These are phyloP conservation scores for Monocercomonoides exilis DNA, from an alignment of 78 protist genomes.

Conservation along the genomic window DNA sequence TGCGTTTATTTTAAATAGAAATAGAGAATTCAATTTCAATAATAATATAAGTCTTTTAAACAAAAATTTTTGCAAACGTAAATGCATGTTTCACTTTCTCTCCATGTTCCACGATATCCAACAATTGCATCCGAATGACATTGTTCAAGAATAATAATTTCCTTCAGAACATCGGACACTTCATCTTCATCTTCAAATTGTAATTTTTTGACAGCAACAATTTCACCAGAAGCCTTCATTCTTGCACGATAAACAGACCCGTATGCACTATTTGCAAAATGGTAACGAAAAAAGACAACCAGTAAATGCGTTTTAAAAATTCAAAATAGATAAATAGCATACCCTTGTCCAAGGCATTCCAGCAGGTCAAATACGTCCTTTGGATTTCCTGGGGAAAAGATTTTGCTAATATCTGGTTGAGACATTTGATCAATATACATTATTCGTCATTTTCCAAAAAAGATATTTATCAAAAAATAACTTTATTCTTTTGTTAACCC, in stretches of 20 bases:
- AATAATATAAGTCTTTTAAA: background rate
- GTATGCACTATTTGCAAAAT: background rate
- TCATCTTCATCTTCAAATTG: slow-evolving; percentile 7
- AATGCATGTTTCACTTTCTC: slow-evolving; percentile 6
- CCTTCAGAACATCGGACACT: background rate
- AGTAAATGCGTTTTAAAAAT: background rate
- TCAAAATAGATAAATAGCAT: background rate
- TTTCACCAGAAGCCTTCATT: background rate
- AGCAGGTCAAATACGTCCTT: background rate
- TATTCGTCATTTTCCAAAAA: too few species aligned
- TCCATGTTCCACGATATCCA: slow-evolving; percentile 6
- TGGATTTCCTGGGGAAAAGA: background rate
- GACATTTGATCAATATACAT: background rate
- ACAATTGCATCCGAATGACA: background rate
- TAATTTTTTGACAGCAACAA: background rate
- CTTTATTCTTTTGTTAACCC: too few species aligned
- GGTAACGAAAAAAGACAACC: background rate
- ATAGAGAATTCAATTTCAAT: slow-evolving; percentile 8
- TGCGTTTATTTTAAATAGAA: too few species aligned
- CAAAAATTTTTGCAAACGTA: background rate
- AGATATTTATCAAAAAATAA: too few species aligned
- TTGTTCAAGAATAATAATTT: background rate
- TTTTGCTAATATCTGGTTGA: background rate
- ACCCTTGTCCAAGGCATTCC: slow-evolving; percentile 4
- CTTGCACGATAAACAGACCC: background rate